Evolutionary conservation across 441 rosid species (phyloP).

Genomic region (Gossypium gossypioides): DNA sequence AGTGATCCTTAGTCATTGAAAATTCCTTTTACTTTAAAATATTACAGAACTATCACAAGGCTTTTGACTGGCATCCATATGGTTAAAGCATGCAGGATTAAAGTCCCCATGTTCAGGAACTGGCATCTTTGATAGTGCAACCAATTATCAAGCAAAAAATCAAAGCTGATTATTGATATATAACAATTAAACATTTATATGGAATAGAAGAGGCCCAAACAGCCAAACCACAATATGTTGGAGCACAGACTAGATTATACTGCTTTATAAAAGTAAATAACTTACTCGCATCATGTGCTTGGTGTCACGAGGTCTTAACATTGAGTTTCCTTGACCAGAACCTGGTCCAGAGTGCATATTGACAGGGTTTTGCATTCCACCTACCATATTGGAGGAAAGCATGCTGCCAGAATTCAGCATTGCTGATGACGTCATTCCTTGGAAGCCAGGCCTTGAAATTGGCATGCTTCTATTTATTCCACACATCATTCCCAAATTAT

Average conservation of each 20-base stretch:
- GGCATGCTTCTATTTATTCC: constrained; percentile 70
- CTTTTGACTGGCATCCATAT: neutral
- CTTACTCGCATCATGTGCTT: constrained; percentile 75
- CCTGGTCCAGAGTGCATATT: constrained; percentile 58
- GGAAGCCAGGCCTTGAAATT: constrained; percentile 71
- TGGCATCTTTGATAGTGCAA: neutral
- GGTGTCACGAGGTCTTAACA: constrained; percentile 69
- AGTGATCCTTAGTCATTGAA: neutral
- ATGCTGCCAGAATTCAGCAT: constrained; percentile 55
- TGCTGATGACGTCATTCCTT: constrained; percentile 62
- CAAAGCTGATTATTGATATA: neutral
- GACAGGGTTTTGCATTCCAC: constrained; percentile 49
- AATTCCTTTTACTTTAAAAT: neutral
- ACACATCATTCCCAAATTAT: constrained; percentile 55
- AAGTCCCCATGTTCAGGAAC: neutral
- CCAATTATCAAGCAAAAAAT: neutral
- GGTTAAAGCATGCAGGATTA: neutral
- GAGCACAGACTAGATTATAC: neutral
- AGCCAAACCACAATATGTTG: neutral
- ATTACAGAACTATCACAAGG: neutral
- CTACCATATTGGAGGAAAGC: constrained; percentile 64
- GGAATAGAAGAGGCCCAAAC: neutral
- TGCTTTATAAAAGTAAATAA: constrained; percentile 11
- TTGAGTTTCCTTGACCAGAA: constrained; percentile 62
- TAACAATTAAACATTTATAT: neutral